phyloP scores from a whole-genome alignment of 129 eudicot genomes.

The Erigeron canadensis region DNA sequence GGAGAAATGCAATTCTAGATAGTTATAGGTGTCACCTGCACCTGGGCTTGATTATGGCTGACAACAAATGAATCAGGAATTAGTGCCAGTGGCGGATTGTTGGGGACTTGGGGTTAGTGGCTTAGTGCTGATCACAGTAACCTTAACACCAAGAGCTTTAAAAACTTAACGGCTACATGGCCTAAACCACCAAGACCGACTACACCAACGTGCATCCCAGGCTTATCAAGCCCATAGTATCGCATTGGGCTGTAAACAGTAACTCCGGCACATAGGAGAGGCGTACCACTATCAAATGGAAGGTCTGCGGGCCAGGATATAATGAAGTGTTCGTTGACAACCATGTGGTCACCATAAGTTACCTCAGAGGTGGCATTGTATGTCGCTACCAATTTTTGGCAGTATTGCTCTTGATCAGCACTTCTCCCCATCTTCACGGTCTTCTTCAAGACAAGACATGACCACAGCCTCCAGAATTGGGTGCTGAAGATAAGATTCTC shows the following conservation, averaged over 20 bases:
- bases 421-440: too few relatives aligned
- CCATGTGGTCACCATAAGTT: slow-evolving; percentile 56
- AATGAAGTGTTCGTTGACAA: slow-evolving; percentile 46
- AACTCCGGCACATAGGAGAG: slow-evolving; percentile 55
- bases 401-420: slow-evolving; percentile 48
- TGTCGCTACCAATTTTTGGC: slow-evolving; percentile 35
- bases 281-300: slow-evolving; percentile 51
- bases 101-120: too few relatives aligned
- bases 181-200: slow-evolving; percentile 69
- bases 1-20: background rate
- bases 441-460: too few relatives aligned
- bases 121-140: slow-evolving; percentile 50
- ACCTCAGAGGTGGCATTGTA: slow-evolving; percentile 32
- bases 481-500: too few relatives aligned
- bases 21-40: slow-evolving; percentile 36
- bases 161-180: slow-evolving; percentile 58
- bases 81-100: too few relatives aligned
- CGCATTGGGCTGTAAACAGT: slow-evolving; percentile 52
- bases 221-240: slow-evolving; percentile 57
- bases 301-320: slow-evolving; percentile 44
- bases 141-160: slow-evolving; percentile 50
- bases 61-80: slow-evolving; percentile 54
- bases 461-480: too few relatives aligned
- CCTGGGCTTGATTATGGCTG: slow-evolving; percentile 47
- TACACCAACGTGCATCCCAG: slow-evolving; percentile 50